These are phyloP conservation scores for Teunomyces barrocoloradensis DNA, from an alignment of 805 yeast genomes.

Conservation along the genomic window DNA sequence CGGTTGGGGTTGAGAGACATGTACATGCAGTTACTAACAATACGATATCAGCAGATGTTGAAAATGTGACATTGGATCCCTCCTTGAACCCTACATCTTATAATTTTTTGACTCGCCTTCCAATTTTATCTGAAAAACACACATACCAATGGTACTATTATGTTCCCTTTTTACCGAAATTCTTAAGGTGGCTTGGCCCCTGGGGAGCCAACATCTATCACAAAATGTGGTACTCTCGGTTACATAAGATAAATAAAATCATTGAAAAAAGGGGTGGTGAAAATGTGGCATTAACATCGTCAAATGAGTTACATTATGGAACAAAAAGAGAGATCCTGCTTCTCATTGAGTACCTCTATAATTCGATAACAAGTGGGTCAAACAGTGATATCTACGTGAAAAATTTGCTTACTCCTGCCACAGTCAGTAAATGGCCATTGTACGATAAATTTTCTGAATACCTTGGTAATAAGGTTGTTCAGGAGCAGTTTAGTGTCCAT, in stretches of 20 bases:
- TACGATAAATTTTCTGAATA: constrained; percentile 50
- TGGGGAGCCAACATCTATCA: constrained; percentile 37
- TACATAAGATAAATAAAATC: constrained; percentile 39
- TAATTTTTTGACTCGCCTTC: constrained; percentile 47
- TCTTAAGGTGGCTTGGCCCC: constrained; percentile 48
- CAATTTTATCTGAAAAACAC: constrained; percentile 31
- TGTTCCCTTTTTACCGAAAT: constrained; percentile 45
- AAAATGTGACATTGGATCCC: constrained; percentile 23
- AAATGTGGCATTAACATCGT: constrained; percentile 16
- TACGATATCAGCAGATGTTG: constrained; percentile 4
- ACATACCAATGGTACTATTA: constrained; percentile 37
- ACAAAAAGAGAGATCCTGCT: constrained; percentile 34
- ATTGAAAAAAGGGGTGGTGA: constrained; percentile 32
- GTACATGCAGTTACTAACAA: constrained; percentile 57
- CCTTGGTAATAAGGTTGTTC: constrained; percentile 16
- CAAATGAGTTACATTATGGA: constrained; percentile 36
- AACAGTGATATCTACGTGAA: constrained; percentile 43
- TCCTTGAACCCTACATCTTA: constrained; percentile 43
- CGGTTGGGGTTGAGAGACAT: constrained; percentile 75
- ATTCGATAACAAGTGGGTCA: constrained; percentile 38
- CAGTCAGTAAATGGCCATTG: constrained; percentile 65
- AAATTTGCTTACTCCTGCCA: constrained; percentile 52
- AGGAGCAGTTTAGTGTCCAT: constrained; percentile 31
- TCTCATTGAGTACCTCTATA: constrained; percentile 41
- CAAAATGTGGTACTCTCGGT: constrained; percentile 39